These are phyloP conservation scores for Lavandula angustifolia DNA, from an alignment of 257 asterid species.

Conservation along the genomic window DNA sequence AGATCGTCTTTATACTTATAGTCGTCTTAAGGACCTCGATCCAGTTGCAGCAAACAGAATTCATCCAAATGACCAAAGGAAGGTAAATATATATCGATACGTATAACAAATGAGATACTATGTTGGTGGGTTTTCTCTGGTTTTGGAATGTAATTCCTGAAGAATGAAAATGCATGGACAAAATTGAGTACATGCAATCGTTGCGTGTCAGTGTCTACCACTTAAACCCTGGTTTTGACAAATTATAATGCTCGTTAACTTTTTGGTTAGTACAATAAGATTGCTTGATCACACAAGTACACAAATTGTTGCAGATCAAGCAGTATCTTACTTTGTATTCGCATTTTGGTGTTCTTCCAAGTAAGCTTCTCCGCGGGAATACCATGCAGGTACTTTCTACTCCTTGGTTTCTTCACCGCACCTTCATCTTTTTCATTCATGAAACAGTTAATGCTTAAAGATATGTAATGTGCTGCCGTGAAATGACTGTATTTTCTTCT, in stretches of 20 bases:
- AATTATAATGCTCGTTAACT: not conserved
- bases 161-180: not conserved
- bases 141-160: not conserved
- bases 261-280: not conserved
- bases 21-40: conserved; percentile 68
- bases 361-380: conserved; percentile 72
- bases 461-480: not conserved
- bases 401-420: conserved; percentile 15
- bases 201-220: no score
- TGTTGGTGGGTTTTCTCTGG: not conserved
- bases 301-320: conserved; percentile 54
- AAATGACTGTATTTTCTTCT: not conserved
- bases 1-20: conserved; percentile 43
- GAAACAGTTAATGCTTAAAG: no score
- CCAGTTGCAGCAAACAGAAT: conserved; percentile 83
- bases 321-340: conserved; percentile 67
- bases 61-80: conserved; percentile 88
- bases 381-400: conserved; percentile 65
- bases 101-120: no score
- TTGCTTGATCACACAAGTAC: conserved; percentile 12
- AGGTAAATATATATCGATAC: conserved; percentile 45
- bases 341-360: conserved; percentile 74
- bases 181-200: not conserved
- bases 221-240: no score
- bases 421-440: no score